Evolutionary conservation across 306 rosid genomes (phyloP).

Genomic region (Cicer judaicum): DNA sequence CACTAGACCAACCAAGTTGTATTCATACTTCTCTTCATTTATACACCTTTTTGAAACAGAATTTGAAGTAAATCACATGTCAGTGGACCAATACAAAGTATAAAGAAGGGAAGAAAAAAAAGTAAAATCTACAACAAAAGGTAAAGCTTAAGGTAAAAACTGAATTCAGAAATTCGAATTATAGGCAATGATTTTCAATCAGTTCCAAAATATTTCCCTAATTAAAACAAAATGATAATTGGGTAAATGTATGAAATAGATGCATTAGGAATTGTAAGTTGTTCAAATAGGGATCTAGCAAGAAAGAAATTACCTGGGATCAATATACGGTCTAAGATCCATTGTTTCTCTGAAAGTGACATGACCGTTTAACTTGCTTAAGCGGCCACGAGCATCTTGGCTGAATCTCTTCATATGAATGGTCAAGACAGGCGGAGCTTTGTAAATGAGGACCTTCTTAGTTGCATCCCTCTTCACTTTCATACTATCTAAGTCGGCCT

Average conservation of each 20-base stretch:
- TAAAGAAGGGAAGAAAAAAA: background rate
- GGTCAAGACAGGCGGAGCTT: constrained; percentile 80
- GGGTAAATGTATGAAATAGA: background rate
- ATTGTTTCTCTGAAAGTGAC: constrained; percentile 73
- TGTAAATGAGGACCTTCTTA: constrained; percentile 76
- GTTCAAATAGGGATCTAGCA: constrained; percentile 33
- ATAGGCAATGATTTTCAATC: background rate
- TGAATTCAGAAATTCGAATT: constrained; percentile 19
- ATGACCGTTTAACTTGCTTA: constrained; percentile 89
- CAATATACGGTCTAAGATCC: constrained; percentile 87
- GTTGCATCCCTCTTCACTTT: constrained; percentile 90
- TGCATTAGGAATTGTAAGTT: background rate
- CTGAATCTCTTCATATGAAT: constrained; percentile 94
- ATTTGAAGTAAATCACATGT: constrained; percentile 33
- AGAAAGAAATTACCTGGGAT: constrained; percentile 69
- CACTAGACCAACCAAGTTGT: constrained; percentile 75
- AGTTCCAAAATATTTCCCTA: constrained; percentile 5
- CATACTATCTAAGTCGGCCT: constrained; percentile 51
- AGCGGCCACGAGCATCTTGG: constrained; percentile 94
- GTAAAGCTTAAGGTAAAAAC: background rate
- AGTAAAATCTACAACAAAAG: background rate
- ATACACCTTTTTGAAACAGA: constrained; percentile 55
- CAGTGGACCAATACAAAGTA: constrained; percentile 9
- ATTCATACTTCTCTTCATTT: constrained; percentile 60
- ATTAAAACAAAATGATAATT: constrained; percentile 4